Evolutionary conservation across 1,139 yeast genomes (phyloP).

Genomic region (Wickerhamomyces sp.): DNA sequence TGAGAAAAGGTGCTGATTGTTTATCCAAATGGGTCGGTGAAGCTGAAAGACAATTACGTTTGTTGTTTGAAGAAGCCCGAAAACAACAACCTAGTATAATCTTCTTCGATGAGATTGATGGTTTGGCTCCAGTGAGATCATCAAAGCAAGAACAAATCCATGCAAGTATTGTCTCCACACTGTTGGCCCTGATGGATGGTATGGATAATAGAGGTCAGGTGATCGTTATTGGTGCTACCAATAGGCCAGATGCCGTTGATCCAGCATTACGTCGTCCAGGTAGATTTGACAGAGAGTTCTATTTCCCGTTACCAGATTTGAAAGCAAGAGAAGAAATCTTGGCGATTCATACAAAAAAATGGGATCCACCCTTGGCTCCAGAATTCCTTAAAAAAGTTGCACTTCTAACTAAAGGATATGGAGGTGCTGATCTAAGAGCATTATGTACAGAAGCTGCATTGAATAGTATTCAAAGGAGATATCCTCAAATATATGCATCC

Average conservation of each 20-base stretch:
- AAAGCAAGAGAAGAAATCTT: slow-evolving; percentile 76
- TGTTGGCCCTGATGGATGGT: slow-evolving; percentile 96
- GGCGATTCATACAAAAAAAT: slow-evolving; percentile 78
- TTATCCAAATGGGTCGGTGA: slow-evolving; percentile 99
- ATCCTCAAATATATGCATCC: slow-evolving; percentile 87
- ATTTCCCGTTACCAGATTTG: slow-evolving; percentile 87
- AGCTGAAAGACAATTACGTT: slow-evolving; percentile 89
- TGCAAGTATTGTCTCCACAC: slow-evolving; percentile 92
- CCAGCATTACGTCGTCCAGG: slow-evolving; percentile 98
- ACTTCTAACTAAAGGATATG: slow-evolving; percentile 85
- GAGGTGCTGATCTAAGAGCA: slow-evolving; percentile 96
- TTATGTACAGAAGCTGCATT: slow-evolving; percentile 95
- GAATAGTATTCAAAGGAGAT: slow-evolving; percentile 82
- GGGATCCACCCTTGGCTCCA: slow-evolving; percentile 70
- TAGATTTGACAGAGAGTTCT: slow-evolving; percentile 93
- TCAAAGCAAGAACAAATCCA: slow-evolving; percentile 97
- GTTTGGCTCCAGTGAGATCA: slow-evolving; percentile 95
- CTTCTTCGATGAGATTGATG: slow-evolving; percentile 96
- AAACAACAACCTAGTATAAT: slow-evolving; percentile 94
- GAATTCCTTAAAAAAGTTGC: slow-evolving; percentile 67
- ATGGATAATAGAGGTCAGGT: slow-evolving; percentile 98
- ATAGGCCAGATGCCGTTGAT: slow-evolving; percentile 95
- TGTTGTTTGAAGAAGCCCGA: slow-evolving; percentile 92
- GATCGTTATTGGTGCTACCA: slow-evolving; percentile 96
- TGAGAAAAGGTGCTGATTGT: slow-evolving; percentile 99